These are phyloP conservation scores for Blastobotrys malaysiensis DNA, from an alignment of 1,139 yeast species.

Conservation along the genomic window DNA sequence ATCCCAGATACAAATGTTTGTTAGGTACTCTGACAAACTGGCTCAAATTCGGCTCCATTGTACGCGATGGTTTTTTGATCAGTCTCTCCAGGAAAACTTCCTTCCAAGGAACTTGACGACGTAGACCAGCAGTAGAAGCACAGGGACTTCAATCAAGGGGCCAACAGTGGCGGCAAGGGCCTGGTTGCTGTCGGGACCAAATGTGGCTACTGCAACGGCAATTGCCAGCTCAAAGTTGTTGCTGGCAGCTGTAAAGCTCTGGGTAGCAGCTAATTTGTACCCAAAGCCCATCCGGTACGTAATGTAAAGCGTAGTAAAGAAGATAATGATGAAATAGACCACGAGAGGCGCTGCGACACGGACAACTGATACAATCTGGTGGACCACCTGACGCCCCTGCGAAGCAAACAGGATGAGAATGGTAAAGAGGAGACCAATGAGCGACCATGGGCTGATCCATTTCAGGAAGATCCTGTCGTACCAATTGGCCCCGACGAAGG, in stretches of 20 bases:
- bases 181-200: conserved; percentile 49
- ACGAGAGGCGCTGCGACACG: conserved; percentile 49
- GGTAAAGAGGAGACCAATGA: conserved; percentile 49
- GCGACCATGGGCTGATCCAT: conserved; percentile 45
- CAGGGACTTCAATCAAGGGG: conserved; percentile 53
- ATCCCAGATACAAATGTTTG: too few species aligned
- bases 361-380: conserved; percentile 47
- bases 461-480: conserved; percentile 38
- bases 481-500: conserved; percentile 29
- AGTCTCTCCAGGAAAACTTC: neutral
- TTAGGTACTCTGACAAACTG: too few species aligned
- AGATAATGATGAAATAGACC: conserved; percentile 45
- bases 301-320: conserved; percentile 41
- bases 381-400: conserved; percentile 47
- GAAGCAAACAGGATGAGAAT: conserved; percentile 50
- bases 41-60: too few species aligned
- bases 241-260: conserved; percentile 54
- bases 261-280: conserved; percentile 44
- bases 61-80: neutral
- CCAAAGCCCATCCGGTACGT: conserved; percentile 33
- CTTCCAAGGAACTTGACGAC: conserved; percentile 20
- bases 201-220: conserved; percentile 50
- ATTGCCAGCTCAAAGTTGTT: conserved; percentile 52
- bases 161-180: conserved; percentile 60
- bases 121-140: conserved; percentile 42